Evolutionary conservation across 169 alveolate species (phyloP), one percentile per base, ranked within the genome.

Genomic region (Cryptosporidium andersoni): DNA sequence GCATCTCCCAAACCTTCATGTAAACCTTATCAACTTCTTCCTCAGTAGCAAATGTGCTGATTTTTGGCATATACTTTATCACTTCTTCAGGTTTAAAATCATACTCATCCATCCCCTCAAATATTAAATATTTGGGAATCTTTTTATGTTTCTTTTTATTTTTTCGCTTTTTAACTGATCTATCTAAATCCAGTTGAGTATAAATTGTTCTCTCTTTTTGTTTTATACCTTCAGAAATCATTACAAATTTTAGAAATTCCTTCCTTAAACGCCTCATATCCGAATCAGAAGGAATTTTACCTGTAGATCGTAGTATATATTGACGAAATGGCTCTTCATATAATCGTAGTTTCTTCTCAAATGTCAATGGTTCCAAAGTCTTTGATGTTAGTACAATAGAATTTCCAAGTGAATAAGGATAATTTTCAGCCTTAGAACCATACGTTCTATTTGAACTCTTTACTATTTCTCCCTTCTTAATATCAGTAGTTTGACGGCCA

Each of bases 21-120:
- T 74, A 74, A 6, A 68, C 85, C 4, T 12, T 40, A 2, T 74
- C 85, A 1, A 74, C 0, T 36, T 74, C 74, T 2, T 58, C 68
- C 42, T 74, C 55, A 4, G 85, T 58, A 16, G 85, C 74, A 2
- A n/a, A n/a, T 60, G 34, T 58, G 25, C 47, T 12, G 49, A 74
- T 36, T 25, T 68, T 66, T 47, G 85, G 85, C 85, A 74, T 74
- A n/a, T 58, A 60, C 51, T 74, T 74, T 42, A 74, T 66, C 43
- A 68, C 85, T 43, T 56, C 56, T 60, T 74, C 68, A 40, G 85
- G 85, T 11, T 74, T 68, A 58, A 74, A 74, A 14, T 74, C 85
- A 9, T 45, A 39, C 25, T 74, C 9, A 64, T 74, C 85, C 85
- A 74, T 74, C 36, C 60, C 85, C 42, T 74, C 85, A 47, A 74